Evolutionary conservation across 2,329 filamentous ascomycete genomes (phyloP), one percentile per base, ranked within the genome.

Genomic region (Magnaporthales sp.): DNA sequence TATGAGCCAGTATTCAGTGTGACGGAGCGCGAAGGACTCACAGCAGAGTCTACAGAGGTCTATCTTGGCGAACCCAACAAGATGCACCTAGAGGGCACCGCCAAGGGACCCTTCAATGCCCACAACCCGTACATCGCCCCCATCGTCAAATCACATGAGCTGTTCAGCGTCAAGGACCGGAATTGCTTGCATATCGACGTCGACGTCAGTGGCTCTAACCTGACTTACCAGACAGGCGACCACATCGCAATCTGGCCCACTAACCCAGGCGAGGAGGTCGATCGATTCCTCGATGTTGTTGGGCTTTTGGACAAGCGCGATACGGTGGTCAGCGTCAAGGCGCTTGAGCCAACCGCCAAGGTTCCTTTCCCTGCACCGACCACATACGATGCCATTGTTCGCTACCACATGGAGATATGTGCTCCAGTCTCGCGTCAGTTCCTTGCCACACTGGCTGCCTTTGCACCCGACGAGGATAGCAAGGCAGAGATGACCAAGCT

Each of bases 131-230:
- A 91, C 81, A 95, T 99, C 75, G 94, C 96, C 32, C 93, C 94
- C 31, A 96, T 99, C 73, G 85, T 84, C 74, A 91, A 96, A 76
- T 97, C 95, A n/a, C 84, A 84, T 71, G 95, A 99, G 80, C 77
- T 99, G 13, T 99, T 99, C 81, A 89, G 84, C 64, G 89, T 91
- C 78, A 92, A 93, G 78, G 91, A 93, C 74, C 86, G 96, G 69
- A 97, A 98, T 83, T 99, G 95, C 76, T 83, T 99, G 71, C 96
- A 99, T 79, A 88, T 98, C 86, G 96, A 99, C 78, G 88, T 99
- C 70, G 92, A 96, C 75, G 87, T 99, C 72, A 90, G 89, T 73
- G 91, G 88, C 72, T 97, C 93, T 66, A 96, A 96, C 77, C 83
- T 99, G 69, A 88, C 86, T 61, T 99, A 99, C 82, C 92, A 96